Base-by-base conservation (phyloP, 345 rosid genomes). In the Eucalyptus sp. region DNA sequence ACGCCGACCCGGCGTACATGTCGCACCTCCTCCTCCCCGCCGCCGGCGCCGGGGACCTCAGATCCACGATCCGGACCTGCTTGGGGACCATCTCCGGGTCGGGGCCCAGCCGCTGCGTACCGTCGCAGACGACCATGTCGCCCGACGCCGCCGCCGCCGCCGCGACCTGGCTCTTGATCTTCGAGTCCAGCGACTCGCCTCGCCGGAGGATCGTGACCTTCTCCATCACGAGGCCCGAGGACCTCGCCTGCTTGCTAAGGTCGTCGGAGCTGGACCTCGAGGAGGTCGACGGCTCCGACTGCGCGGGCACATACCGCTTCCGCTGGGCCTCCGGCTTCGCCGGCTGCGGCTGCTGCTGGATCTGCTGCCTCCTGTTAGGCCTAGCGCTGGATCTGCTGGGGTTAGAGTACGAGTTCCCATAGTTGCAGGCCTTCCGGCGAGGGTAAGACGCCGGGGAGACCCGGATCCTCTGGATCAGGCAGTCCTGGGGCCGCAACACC, bases 401-500 rank as follows among this genome's bases (percentile, higher is more conserved):
- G 51, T 85, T 87, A 80, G 51, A 68, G 81, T 56, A 37, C 17
- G 87, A 86, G 50, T 89, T 83, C 43, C 89, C 89, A 33, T 89
- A 87, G 49, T 89, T 83, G 24, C 95, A 91, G 87, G 89, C 93
- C 54, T 92, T 94, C 91, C 97, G 95, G 64, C 94, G 95, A 16
- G 93, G 87, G 86, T 87, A 94, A 33, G 87, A 86, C 8, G 91
- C 87, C 76, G 98, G 94, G 90, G 95, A 80, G 80, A 90, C 90
- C 89, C 94, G 91, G 46, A 94, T 90, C 62, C 94, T 89, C 33
- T 92, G 91, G 54, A 88, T 88, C 88, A 96, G 90, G 94, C 94
- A 93, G 87, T 94, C 94, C 90, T 94, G 99, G 29, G 99, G 98
- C 89, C 97, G 92, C 86, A 96, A 91, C 41, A 95, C 87, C 92